A percentile compares a stretch with the other conserved stretches of the same genome.
phyloP scores from a whole-genome alignment of 345 rosid genomes.

The Ceriops decandra region DNA sequence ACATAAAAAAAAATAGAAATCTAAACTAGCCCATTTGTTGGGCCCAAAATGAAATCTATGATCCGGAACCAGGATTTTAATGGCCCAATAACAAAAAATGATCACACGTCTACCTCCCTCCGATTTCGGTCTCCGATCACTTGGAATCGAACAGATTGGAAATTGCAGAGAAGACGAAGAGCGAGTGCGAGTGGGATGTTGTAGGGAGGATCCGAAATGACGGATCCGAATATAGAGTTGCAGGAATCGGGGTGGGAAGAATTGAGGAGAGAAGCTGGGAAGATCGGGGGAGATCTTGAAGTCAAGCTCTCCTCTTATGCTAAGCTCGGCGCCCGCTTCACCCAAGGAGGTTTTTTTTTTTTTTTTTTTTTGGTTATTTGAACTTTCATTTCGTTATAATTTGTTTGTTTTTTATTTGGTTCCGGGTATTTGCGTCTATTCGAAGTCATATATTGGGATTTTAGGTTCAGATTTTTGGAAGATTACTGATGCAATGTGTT shows the following conservation, averaged over 20 bases:
- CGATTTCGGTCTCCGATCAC: not conserved
- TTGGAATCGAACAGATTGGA: not conserved
- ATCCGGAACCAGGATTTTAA: too few relatives aligned
- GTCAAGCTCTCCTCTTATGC: constrained; percentile 97
- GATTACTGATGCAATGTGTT: not conserved
- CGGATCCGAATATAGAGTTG: constrained; percentile 67
- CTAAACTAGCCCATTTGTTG: too few relatives aligned
- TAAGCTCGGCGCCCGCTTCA: constrained; percentile 87
- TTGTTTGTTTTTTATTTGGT: not conserved
- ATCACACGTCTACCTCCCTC: not conserved
- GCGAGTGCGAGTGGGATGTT: not conserved
- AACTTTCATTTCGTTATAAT: not conserved
- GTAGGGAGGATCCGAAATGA: constrained; percentile 45
- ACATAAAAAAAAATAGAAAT: too few relatives aligned
- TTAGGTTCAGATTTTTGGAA: not conserved
- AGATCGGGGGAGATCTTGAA: constrained; percentile 95
- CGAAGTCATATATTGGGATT: not conserved
- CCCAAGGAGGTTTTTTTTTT: constrained; percentile 64
- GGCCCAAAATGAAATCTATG: too few relatives aligned
- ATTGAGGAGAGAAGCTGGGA: constrained; percentile 83
- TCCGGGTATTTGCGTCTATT: not conserved
- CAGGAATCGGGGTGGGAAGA: constrained; percentile 99
- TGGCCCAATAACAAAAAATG: too few relatives aligned
- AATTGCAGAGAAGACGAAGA: not conserved
- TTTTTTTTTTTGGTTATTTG: constrained; percentile 1